Base-by-base conservation (phyloP, 108 stramenopile genomes). In the Cyclotella sp. region DNA sequence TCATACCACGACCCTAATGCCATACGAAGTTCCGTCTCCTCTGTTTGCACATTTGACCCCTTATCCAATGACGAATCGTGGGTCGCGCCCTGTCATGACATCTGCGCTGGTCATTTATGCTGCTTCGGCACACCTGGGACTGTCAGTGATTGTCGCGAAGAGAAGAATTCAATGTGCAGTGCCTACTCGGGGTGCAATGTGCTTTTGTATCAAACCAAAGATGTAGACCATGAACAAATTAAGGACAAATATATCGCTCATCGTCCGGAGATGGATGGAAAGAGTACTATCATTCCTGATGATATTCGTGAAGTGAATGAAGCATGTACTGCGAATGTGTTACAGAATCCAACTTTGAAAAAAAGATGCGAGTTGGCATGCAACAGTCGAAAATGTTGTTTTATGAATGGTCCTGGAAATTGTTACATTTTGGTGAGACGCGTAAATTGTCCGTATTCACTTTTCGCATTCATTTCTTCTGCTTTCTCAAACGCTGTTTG, bases 61-160 rank as follows among this genome's bases (percentile, higher is more conserved):
- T 10, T 39, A 10, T 11, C 30, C 24, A 47, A 28, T 19, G 68
- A 64, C 41, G 69, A 63, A 15, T 49, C 77, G 15, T 78, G 69
- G 77, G 70, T 78, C 19, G 9, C 69, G 1, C 42, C 27, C 3
- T 78, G 77, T 59, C 77, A 71, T 30, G 68, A 45, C n/a, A 47
- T 78, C 15, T 78, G 77, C 43, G 77, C 77, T 46, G 51, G 70
- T 51, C 62, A 65, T 58, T 41, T 78, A 22, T 78, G 77, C 40
- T 78, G 77, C 40, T 70, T 70, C 30, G 29, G 68, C 28, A 65
- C 69, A 8, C 68, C 59, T 1, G 77, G 77, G 29, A 70, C 69
- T 7, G 28, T 34, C 39, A 64, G 62, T n/a, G 69, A 70, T 58
- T 78, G 77, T 64, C 61, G 62, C 18, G 63, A 78, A 9, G 47